These are phyloP conservation scores for Nematodospora anomalae DNA, from an alignment of 1,139 yeast genomes.

Conservation along the genomic window DNA sequence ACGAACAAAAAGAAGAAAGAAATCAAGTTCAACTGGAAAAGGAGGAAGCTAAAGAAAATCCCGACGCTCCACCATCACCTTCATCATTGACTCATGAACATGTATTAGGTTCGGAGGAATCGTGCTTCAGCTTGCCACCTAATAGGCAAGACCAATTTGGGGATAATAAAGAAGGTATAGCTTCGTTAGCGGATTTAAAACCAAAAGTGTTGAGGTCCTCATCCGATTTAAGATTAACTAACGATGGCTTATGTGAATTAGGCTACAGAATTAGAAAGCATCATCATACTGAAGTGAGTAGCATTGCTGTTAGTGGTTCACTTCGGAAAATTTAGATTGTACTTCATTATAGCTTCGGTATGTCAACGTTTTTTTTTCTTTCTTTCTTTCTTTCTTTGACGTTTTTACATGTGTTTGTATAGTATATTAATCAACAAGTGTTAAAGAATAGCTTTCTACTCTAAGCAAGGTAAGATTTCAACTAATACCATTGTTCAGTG, in stretches of 20 bases:
- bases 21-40: neutral
- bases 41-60: neutral
- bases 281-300: conserved; percentile 44
- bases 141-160: conserved; percentile 1
- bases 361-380: conserved; percentile 2
- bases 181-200: conserved; percentile 13
- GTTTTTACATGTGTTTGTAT: conserved; percentile 1
- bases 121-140: conserved; percentile 9
- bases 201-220: conserved; percentile 8
- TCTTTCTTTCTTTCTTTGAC: conserved; percentile 1
- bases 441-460: no score
- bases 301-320: conserved; percentile 19
- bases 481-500: no score
- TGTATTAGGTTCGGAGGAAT: conserved; percentile 2
- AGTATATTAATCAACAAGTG: no score
- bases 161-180: conserved; percentile 1
- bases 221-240: conserved; percentile 22
- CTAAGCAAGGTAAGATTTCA: no score
- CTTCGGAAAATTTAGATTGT: neutral
- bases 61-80: conserved; percentile 10
- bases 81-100: conserved; percentile 11
- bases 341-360: neutral
- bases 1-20: conserved; percentile 4
- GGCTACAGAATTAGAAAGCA: conserved; percentile 48
- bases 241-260: conserved; percentile 40